These are phyloP conservation scores for Beauveria medogensis DNA, from an alignment of 2,329 filamentous ascomycete genomes.

Conservation along the genomic window DNA sequence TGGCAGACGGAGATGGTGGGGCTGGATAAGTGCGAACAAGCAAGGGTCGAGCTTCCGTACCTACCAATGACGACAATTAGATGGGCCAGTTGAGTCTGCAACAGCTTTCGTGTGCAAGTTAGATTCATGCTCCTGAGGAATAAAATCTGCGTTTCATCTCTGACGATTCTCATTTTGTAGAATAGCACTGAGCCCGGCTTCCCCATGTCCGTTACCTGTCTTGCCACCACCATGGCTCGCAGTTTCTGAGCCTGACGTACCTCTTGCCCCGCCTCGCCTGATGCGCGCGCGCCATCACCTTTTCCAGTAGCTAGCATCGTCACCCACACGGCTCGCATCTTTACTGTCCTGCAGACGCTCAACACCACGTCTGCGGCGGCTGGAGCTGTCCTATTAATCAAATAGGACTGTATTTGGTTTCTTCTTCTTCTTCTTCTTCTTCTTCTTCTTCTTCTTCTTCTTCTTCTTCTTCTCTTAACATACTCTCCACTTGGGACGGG, in stretches of 20 bases:
- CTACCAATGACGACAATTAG: not conserved
- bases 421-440: not conserved
- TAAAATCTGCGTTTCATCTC: too few species aligned
- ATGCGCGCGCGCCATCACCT: not conserved
- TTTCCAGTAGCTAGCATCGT: constrained; percentile 1
- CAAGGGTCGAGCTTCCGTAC: too few species aligned
- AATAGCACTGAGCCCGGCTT: not conserved
- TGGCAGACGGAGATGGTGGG: not conserved
- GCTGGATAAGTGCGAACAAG: not conserved
- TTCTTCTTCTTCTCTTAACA: not conserved
- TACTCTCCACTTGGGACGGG: not conserved
- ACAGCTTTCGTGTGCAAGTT: not conserved
- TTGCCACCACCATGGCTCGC: not conserved
- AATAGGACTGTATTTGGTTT: not conserved
- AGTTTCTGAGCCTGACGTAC: constrained; percentile 8
- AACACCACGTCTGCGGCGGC: not conserved
- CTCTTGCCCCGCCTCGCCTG: constrained; percentile 10
- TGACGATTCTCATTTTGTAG: too few species aligned
- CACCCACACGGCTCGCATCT: not conserved
- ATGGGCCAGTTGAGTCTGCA: not conserved
- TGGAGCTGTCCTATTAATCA: not conserved
- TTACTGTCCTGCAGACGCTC: not conserved
- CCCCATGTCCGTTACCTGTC: not conserved
- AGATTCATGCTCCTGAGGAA: too few species aligned
- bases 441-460: not conserved